Base-by-base conservation (phyloP, 805 yeast genomes). In the Ogataea methanolica region DNA sequence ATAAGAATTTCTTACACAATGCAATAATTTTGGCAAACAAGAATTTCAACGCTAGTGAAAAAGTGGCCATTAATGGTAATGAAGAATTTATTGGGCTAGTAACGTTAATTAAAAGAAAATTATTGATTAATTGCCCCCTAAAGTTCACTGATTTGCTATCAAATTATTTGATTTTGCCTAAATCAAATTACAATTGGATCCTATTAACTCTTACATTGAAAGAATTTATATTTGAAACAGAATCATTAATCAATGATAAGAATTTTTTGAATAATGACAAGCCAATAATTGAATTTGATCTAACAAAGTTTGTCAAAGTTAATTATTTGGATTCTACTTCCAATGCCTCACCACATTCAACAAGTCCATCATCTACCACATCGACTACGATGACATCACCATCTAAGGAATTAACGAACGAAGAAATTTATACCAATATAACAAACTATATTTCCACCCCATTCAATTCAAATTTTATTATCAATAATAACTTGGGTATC, bases 401-500 rank as follows among this genome's bases (percentile, higher is more conserved):
- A 12, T 16, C 19, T 44, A 4, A 26, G 11, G 52, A 49, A 7
- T 42, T 55, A 16, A 49, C 48, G 17, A 56, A 48, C 17, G 57
- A 54, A n/a, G 58, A 51, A 26, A 48, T 55, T 15, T 56, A 53
- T 42, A 52, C 49, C 17, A 59, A 55, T 39, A 49, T 61, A 22
- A 53, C 48, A 36, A 44, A 48, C 21, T 59, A 51, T 45, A 56
- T 58, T 41, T 47, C 52, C 16, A 48, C 55, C 16, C 55, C 58
- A 5, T 58, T 61, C 48, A 58, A 60, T 31, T 49, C 55, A 16
- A 52, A 57, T 29, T 55, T 58, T 11, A 60, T 58, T n/a, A 63
- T 79, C 40, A 77, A 77, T 56, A 76, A 78, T 56, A 78, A 78
- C 50, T 60, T 80, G 44, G 82, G 82, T 1, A 68, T 79, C 23